These are phyloP conservation scores for Francoa sonchifolia DNA, from an alignment of 441 rosid species.

Conservation along the genomic window DNA sequence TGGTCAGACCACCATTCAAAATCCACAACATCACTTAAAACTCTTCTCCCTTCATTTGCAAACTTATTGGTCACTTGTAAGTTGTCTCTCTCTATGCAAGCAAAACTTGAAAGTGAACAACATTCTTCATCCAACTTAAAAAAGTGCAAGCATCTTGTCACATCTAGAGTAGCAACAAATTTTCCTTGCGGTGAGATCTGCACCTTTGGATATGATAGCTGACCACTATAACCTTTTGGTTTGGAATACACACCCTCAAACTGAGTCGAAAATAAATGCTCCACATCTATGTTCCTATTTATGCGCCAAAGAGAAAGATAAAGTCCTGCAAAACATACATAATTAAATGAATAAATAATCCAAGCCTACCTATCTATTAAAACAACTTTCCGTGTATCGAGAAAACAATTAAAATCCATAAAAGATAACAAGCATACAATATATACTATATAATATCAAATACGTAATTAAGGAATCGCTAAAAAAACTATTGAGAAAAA, in stretches of 20 bases:
- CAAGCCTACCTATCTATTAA: not conserved
- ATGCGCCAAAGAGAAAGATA: conserved; percentile 64
- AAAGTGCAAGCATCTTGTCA: conserved; percentile 48
- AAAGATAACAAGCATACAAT: too few species aligned
- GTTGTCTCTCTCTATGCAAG: conserved; percentile 22
- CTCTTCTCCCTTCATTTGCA: conserved; percentile 18
- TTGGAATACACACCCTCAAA: conserved; percentile 53
- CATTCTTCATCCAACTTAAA: conserved; percentile 46
- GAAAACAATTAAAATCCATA: too few species aligned
- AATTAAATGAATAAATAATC: conserved; percentile 10
- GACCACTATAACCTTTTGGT: conserved; percentile 27
- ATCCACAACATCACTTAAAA: conserved; percentile 42
- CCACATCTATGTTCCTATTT: conserved; percentile 32
- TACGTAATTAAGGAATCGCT: not conserved
- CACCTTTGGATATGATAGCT: conserved; percentile 60
- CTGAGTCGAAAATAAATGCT: conserved; percentile 40
- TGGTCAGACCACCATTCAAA: conserved; percentile 95
- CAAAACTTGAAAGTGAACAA: conserved; percentile 26
- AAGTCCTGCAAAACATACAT: conserved; percentile 36
- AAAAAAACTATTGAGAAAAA: conserved; percentile 8
- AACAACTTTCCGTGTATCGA: too few species aligned
- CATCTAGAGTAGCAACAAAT: conserved; percentile 61
- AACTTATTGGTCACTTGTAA: conserved; percentile 19
- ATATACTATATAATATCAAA: too few species aligned
- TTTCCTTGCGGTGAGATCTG: conserved; percentile 59